Evolutionary conservation across 345 rosid species (phyloP).

Genomic region (Atalantia buxifolia): DNA sequence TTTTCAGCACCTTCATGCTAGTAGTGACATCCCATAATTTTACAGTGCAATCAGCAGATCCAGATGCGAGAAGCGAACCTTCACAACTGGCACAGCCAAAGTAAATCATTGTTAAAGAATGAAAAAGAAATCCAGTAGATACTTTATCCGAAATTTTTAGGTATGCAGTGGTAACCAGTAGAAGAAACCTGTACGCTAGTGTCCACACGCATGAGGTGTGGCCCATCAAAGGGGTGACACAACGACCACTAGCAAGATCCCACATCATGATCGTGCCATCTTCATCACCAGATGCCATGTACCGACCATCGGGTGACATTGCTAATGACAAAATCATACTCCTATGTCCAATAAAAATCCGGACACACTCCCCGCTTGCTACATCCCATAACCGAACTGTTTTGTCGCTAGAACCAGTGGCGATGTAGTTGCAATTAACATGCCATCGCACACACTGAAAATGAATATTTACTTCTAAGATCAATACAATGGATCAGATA

Average conservation of each 20-base stretch:
- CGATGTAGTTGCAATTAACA: constrained; percentile 92
- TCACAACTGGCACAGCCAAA: constrained; percentile 53
- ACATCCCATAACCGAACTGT: constrained; percentile 94
- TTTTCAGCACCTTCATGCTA: constrained; percentile 56
- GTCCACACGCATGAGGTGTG: constrained; percentile 92
- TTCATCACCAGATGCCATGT: constrained; percentile 97
- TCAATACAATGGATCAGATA: neutral
- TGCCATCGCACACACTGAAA: constrained; percentile 97
- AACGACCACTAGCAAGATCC: constrained; percentile 95
- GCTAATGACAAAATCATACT: constrained; percentile 82
- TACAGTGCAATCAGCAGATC: constrained; percentile 93
- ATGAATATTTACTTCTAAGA: constrained; percentile 8
- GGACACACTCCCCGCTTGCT: constrained; percentile 83
- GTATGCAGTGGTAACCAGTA: neutral
- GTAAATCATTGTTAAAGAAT: constrained; percentile 11
- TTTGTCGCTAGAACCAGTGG: constrained; percentile 93
- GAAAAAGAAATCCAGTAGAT: neutral
- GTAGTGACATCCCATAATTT: constrained; percentile 87
- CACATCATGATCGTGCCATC: constrained; percentile 97
- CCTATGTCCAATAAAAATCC: constrained; percentile 83
- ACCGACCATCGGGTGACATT: constrained; percentile 95
- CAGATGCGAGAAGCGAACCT: constrained; percentile 94
- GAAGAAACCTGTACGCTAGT: constrained; percentile 75
- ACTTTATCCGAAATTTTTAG: neutral
- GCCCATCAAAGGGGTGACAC: constrained; percentile 87